phyloP scores from a whole-genome alignment of 2,329 filamentous ascomycete species.

The Magnaporthiopsis incrustans region DNA sequence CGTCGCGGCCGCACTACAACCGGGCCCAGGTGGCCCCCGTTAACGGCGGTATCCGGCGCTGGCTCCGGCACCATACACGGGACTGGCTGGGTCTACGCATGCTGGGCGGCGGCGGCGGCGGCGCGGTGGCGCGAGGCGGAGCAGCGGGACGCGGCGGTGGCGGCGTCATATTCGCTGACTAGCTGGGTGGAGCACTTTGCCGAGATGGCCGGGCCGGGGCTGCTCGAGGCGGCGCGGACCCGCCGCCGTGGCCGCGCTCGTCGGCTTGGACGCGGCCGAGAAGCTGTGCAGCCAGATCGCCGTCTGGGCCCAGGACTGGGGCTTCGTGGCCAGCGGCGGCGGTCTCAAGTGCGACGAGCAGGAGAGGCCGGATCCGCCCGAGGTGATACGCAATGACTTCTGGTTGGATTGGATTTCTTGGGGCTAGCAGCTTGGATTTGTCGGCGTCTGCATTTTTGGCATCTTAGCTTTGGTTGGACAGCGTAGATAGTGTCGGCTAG shows the following conservation, averaged over 20 bases:
- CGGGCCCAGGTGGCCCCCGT: background rate
- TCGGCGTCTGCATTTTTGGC: background rate
- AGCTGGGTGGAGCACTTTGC: slow-evolving; percentile 8
- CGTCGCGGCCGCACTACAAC: background rate
- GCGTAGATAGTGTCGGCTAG: too few relatives aligned
- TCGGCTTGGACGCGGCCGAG: background rate
- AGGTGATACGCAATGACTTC: background rate
- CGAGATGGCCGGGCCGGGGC: slow-evolving; percentile 3
- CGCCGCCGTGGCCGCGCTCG: background rate
- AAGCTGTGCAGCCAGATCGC: slow-evolving; percentile 1
- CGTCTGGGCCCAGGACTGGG: slow-evolving; percentile 4
- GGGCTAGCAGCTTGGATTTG: background rate
- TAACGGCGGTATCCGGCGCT: background rate
- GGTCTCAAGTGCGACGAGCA: background rate
- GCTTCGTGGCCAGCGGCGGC: background rate
- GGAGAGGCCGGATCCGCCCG: background rate
- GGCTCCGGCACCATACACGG: background rate
- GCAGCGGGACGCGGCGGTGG: background rate
- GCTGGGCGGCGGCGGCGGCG: background rate
- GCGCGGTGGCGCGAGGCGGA: slow-evolving; percentile 1
- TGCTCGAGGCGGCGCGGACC: slow-evolving; percentile 4
- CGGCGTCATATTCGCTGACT: slow-evolving; percentile 2
- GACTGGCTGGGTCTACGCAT: background rate
- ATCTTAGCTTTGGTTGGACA: background rate
- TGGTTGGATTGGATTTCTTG: background rate